These are phyloP conservation scores for Blastocystis sp. DNA, from an alignment of 352 stramenopile species.

Conservation along the genomic window DNA sequence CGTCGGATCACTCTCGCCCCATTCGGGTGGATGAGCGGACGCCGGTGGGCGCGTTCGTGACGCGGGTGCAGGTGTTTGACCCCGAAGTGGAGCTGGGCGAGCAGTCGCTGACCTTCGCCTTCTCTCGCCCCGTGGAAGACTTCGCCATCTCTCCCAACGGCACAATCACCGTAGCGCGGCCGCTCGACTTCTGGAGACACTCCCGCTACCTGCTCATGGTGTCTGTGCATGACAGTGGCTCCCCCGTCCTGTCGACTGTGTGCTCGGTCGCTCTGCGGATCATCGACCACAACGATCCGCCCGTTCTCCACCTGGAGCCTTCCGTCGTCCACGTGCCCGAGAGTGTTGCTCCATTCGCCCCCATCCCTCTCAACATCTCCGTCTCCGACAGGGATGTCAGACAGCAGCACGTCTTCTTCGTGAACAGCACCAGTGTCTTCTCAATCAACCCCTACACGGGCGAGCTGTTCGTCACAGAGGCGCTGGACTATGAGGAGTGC, in stretches of 20 bases:
- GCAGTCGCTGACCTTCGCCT: neutral
- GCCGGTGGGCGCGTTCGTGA: neutral
- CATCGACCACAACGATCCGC: constrained; percentile 16
- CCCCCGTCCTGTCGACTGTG: neutral
- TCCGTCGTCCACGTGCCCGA: constrained; percentile 16
- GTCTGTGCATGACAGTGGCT: neutral
- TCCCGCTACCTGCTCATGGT: neutral
- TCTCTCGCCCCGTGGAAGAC: neutral
- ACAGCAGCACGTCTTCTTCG: neutral
- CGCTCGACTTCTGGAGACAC: constrained; percentile 34
- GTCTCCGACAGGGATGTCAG: neutral
- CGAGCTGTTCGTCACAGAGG: neutral
- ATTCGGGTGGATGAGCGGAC: neutral
- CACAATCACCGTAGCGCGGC: neutral
- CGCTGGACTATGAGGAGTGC: constrained; percentile 12
- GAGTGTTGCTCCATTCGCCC: neutral
- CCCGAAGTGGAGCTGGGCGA: neutral
- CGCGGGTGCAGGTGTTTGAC: neutral
- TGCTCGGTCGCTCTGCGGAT: constrained; percentile 10
- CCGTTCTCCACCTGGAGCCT: neutral
- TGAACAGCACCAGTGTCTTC: neutral
- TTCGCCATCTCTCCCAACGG: neutral
- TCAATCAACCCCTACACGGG: neutral
- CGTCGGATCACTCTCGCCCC: neutral
- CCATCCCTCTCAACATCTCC: neutral